Base-by-base conservation (phyloP, 345 rosid genomes). In the Lumnitzera littorea region DNA sequence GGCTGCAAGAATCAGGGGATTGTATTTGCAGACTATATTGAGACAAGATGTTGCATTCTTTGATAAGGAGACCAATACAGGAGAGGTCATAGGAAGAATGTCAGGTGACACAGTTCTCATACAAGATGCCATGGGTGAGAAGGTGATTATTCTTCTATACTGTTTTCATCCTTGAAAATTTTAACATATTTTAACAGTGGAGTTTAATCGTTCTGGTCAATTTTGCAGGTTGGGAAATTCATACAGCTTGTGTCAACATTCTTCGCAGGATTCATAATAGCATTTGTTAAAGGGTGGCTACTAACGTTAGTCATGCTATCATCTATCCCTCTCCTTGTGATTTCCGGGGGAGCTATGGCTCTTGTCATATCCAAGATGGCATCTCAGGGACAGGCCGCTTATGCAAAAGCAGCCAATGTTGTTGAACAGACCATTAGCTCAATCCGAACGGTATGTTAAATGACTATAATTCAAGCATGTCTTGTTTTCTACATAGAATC, bases 71-170 rank as follows among this genome's bases (percentile, higher is more conserved):
- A 81, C 95, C 43, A 91, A 80, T 67, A 86, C 96, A 0, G 96
- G 98, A 15, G 98, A 91, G 80, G 96, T 91, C 16, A 76, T 91
- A 12, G 86, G 91, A n/a, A 84, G 98, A 72, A 91, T 91, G 98
- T 91, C 98, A 4, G 96, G 98, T 24, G 98, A 91, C 74, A 91
- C 96, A 2, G 98, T 86, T 51, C 84, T 91, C 31, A 91, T 91
- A 57, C 96, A 88, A 73, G 95, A 91, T 16, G 98, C 98, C 49
- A 91, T 91, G 95, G 98, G 98, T 11, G 98, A 91, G 69, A 91
- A 88, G 87, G 97, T 91, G 71, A 56, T 13, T 41, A 16, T 51
- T 5, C n/a, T 13, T 36, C 16, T 25, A 9, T 11, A 51, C 63
- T 50, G 16, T 47, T 54, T 56, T 15, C 9, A 9, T 41, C 62